Evolutionary conservation across 2,329 filamentous ascomycete genomes (phyloP), one percentile per base, ranked within the genome.

Genomic region (Diaporthe sp.): DNA sequence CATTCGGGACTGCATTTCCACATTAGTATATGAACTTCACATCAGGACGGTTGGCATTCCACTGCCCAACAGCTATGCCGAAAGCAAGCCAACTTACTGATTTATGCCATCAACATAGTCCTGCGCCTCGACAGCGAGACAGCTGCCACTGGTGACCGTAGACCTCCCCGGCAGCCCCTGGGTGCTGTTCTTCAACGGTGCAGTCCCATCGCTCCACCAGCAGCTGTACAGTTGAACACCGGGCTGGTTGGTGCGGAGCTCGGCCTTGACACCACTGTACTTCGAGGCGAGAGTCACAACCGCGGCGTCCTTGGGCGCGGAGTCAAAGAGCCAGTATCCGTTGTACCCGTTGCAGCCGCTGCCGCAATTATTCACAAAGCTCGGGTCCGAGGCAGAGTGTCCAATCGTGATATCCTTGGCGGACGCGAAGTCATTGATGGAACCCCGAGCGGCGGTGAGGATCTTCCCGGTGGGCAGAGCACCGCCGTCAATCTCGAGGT

Each of bases 31-130:
- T 22, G 15, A 1, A 10, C 0, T 50, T 25, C 12, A 37, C 42
- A 4, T 27, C 22, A 32, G 0, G 12, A 2, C 1, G n/a, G 10
- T 0, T 22, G 10, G 22, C 5, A 8, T 2, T 44, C 27, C 0
- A 3, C 8, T 47, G 25, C 15, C 39, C 19, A 15, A 4, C 2
- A 1, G 1, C 1, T 37, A 13, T 13, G 7, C 27, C 27, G 30
- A 6, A 6, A n/a, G 8, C n/a, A 4, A 3, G 13, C 1, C 25
- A 56, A 83, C 85, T 81, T 79, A 87, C 85, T 93, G 88, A 81
- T 95, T 95, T 82, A 95, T 94, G 3, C 89, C 93, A 81, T 95
- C 93, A 75, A 94, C 93, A 86, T 91, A 95, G 80, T 94, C 93
- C 81, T 95, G 91, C 3, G 93, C 91, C 83, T 95, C 94, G 80